Base-by-base conservation (phyloP, 768 basidiomycete species). In the Panus rudis region DNA sequence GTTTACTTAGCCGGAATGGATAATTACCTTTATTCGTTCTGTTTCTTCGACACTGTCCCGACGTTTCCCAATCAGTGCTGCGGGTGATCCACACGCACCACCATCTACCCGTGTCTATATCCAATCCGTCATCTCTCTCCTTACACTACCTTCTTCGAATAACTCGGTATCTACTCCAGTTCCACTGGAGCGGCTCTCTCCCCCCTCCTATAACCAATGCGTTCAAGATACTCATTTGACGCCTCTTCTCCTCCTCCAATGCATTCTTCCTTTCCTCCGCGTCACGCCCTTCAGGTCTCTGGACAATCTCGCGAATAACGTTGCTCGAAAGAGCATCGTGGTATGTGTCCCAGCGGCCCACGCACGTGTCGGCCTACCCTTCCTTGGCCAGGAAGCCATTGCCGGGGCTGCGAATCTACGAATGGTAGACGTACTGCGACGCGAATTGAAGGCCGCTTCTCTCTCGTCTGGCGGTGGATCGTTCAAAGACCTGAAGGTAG, bases 1-100 rank as follows among this genome's bases (percentile, higher is more conserved):
- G 45, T 30, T 34, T 37, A 6, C 11, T 30, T 45, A 92, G 89
- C 81, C 83, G 24, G 78, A 73, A 2, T 81, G 81, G 3, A 71
- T 89, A 38, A 72, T 79, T 0, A 69, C 78, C 34, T 92, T 92
- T 68, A 69, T 92, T 31, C 81, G 90, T 42, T 91, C 89, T 6
- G 66, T 93, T 28, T 71, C 79, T 3, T 84, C 90, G 0, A 80
- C 87, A 0, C 71, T 93, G 7, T 84, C 84, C 14, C 81, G 88
- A 49, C 77, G 79, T 37, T 93, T 90, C 64, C 91, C 91, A 3
- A 74, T 89, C 51, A 80, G 75, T 25, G 62, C 79, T 6, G 66
- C 84, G 3, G 91, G 91, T 20, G 92, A 93, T 60, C 90, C 91
- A 2, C 87, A 81, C 58, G 76, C 72, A 19, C 70, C 81, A 0